Conservation (phyloP, 169 alveolate species). For the Blepharisma undulans region DNA sequence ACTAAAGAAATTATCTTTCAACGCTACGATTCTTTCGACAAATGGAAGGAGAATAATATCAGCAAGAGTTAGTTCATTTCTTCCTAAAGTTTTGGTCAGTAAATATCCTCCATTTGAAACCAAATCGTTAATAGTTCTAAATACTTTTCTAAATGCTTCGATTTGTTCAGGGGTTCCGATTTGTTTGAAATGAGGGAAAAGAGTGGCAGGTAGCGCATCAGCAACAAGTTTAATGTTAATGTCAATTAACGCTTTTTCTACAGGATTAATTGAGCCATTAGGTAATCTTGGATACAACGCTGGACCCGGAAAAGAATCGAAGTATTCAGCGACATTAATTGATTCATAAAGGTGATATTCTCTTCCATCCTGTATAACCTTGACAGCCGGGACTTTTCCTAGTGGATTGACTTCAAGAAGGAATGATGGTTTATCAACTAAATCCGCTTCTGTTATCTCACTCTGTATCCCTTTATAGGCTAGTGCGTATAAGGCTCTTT, state of each 20-base stretch:
- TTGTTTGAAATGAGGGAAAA: not conserved
- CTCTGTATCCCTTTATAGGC: not conserved
- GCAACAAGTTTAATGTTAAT: not conserved
- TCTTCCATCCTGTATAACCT: not conserved
- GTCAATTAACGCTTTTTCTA: constrained; percentile 10
- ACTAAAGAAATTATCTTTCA: not conserved
- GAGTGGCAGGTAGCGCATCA: not conserved
- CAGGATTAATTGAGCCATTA: constrained; percentile 8
- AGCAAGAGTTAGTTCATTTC: constrained; percentile 32
- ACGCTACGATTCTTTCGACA: constrained; percentile 24
- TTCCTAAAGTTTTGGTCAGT: not conserved
- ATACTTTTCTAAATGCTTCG: not conserved
- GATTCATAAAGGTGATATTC: not conserved
- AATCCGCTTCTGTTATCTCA: constrained; percentile 19
- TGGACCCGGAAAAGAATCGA: constrained; percentile 31
- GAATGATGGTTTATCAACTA: not conserved
- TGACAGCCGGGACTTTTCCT: constrained; percentile 12
- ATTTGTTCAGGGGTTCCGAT: not conserved
- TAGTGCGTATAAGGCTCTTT: constrained; percentile 20
- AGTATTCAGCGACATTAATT: not conserved
- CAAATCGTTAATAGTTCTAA: not conserved
- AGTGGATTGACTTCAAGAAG: constrained; percentile 18
- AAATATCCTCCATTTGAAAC: constrained; percentile 1
- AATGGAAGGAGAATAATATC: constrained; percentile 6
- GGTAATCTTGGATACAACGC: constrained; percentile 23